Percentiles rank a stretch among this genome's conserved stretches.
phyloP scores from a whole-genome alignment of 2,329 filamentous ascomycete genomes.

The Xylariales sp. region DNA sequence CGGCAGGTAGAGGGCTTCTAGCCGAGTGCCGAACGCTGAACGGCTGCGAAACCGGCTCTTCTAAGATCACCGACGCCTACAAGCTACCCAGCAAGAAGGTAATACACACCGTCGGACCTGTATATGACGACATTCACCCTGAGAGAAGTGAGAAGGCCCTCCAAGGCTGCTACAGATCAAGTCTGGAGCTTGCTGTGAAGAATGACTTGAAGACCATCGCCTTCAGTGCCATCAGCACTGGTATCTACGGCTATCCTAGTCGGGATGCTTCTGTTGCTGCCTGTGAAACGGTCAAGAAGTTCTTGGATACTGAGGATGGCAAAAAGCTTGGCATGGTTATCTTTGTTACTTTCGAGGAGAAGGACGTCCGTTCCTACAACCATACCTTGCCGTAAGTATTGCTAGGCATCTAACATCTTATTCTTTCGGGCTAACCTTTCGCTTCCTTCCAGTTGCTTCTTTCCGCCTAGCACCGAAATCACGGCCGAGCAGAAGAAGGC shows the following conservation, averaged over 20 bases:
- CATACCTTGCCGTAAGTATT: conserved; percentile 63
- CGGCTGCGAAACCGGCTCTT: conserved; percentile 71
- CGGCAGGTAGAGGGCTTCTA: conserved; percentile 66
- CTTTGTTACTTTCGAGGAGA: conserved; percentile 78
- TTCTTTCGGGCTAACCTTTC: not conserved
- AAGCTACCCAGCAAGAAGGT: conserved; percentile 70
- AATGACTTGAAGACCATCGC: conserved; percentile 67
- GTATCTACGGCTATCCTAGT: conserved; percentile 83
- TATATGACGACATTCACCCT: conserved; percentile 51
- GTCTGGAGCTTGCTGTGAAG: conserved; percentile 66
- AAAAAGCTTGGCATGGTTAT: conserved; percentile 65
- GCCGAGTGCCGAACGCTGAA: conserved; percentile 66
- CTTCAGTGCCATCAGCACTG: conserved; percentile 82
- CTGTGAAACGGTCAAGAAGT: conserved; percentile 51
- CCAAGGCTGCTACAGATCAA: conserved; percentile 62
- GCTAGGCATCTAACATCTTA: not conserved
- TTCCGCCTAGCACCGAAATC: conserved; percentile 17
- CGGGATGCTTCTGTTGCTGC: conserved; percentile 68
- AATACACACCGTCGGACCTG: conserved; percentile 86
- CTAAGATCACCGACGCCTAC: conserved; percentile 80
- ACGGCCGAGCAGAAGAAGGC: conserved; percentile 11
- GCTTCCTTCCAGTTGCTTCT: conserved; percentile 20
- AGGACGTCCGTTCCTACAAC: conserved; percentile 73
- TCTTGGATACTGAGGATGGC: conserved; percentile 43
- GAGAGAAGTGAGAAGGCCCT: conserved; percentile 45